Conservation (phyloP, 2,329 filamentous ascomycete genomes). For the Aureobasidium sp. region DNA sequence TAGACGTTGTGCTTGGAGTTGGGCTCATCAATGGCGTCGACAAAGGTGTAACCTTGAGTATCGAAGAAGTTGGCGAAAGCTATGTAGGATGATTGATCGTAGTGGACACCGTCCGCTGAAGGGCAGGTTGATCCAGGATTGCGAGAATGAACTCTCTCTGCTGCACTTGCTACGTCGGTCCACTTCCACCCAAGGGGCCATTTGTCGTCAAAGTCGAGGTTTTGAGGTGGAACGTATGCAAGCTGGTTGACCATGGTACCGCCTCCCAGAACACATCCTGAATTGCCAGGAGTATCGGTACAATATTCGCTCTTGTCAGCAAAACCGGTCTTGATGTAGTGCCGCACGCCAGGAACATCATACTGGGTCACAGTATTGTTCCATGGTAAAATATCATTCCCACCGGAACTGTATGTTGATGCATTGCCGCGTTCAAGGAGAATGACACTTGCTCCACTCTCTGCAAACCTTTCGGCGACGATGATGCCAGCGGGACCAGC, state of each 20-base stretch:
- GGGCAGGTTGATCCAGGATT: conserved; percentile 37
- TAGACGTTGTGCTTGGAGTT: conserved; percentile 44
- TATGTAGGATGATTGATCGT: conserved; percentile 25
- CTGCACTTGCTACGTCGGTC: conserved; percentile 41
- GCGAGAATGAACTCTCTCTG: conserved; percentile 37
- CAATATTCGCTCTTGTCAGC: conserved; percentile 15
- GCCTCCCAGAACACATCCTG: conserved; percentile 46
- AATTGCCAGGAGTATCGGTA: conserved; percentile 26
- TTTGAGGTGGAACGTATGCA: conserved; percentile 47
- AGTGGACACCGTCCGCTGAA: conserved; percentile 40
- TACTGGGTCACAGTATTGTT: conserved; percentile 32
- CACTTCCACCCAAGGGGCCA: conserved; percentile 47
- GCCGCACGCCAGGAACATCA: conserved; percentile 31
- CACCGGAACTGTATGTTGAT: conserved; percentile 23
- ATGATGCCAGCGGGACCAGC: conserved; percentile 49
- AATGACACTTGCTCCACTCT: conserved; percentile 46
- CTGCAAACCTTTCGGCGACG: conserved; percentile 45
- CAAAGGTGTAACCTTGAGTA: conserved; percentile 45
- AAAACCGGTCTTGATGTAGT: conserved; percentile 27
- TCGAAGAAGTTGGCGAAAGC: conserved; percentile 21
- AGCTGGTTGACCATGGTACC: conserved; percentile 50
- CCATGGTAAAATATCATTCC: conserved; percentile 23
- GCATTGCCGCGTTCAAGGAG: conserved; percentile 47
- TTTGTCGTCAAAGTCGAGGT: conserved; percentile 47
- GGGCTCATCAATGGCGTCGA: conserved; percentile 40